These are phyloP conservation scores for Magnaporthiopsis rhizophila DNA, from an alignment of 2,329 filamentous ascomycete genomes.

Conservation along the genomic window DNA sequence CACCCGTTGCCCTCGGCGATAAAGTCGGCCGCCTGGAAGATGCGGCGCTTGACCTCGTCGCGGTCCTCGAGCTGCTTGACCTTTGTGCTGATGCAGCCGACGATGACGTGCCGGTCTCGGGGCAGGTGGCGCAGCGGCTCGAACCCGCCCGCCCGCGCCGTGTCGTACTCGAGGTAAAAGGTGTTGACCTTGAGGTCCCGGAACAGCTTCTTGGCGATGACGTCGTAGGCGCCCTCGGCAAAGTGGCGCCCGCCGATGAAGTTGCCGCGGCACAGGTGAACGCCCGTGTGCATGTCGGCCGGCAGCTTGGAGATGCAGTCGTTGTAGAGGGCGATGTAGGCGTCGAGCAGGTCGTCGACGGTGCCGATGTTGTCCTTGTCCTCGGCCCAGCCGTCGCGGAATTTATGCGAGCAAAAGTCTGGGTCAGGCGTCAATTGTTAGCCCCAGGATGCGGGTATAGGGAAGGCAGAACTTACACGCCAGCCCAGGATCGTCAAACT, in stretches of 20 bases:
- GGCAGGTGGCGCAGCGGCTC: slow-evolving; percentile 56
- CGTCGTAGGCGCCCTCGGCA: slow-evolving; percentile 58
- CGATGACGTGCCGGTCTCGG: slow-evolving; percentile 52
- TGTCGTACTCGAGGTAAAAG: slow-evolving; percentile 65
- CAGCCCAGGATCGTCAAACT: slow-evolving; percentile 60
- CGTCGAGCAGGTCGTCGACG: slow-evolving; percentile 63
- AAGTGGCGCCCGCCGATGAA: slow-evolving; percentile 60
- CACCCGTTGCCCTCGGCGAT: slow-evolving; percentile 61
- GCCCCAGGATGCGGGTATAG: not conserved
- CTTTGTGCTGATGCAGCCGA: slow-evolving; percentile 58
- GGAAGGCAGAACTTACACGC: slow-evolving; percentile 42
- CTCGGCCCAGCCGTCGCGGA: slow-evolving; percentile 60
- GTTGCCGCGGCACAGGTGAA: slow-evolving; percentile 66
- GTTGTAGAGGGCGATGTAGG: slow-evolving; percentile 72
- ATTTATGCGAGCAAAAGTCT: slow-evolving; percentile 69
- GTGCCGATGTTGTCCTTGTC: slow-evolving; percentile 61
- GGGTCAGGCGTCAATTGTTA: slow-evolving; percentile 7
- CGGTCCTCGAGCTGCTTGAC: slow-evolving; percentile 54
- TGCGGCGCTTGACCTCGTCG: slow-evolving; percentile 52
- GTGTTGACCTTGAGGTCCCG: slow-evolving; percentile 54
- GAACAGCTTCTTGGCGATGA: slow-evolving; percentile 60
- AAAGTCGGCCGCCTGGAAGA: slow-evolving; percentile 55
- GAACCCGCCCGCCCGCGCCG: slow-evolving; percentile 55
- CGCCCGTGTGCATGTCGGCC: slow-evolving; percentile 64
- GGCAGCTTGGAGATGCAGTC: slow-evolving; percentile 57